These are phyloP conservation scores for Mucor sp. DNA, from an alignment of 371 early-diverging fungal species.

Conservation along the genomic window DNA sequence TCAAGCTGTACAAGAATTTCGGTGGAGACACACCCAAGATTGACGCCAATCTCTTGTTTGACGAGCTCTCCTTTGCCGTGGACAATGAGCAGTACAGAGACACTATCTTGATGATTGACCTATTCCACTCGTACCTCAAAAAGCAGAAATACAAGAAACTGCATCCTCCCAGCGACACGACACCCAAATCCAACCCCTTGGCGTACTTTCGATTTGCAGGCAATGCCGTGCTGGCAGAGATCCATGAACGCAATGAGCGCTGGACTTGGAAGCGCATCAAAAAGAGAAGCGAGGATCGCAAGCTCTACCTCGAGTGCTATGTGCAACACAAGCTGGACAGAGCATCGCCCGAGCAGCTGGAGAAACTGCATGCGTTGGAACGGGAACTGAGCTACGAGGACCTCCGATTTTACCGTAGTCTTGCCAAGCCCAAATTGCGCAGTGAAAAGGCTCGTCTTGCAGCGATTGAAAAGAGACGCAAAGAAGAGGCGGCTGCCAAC, in stretches of 20 bases:
- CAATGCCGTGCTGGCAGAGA: conserved; percentile 74
- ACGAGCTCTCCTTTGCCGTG: conserved; percentile 89
- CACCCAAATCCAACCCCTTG: conserved; percentile 78
- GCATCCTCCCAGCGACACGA: conserved; percentile 76
- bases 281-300: conserved; percentile 83
- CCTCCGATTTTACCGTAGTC: conserved; percentile 86
- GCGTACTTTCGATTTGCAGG: conserved; percentile 91
- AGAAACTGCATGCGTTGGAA: conserved; percentile 73
- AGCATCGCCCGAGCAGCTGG: conserved; percentile 54
- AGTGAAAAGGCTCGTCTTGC: conserved; percentile 68
- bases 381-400: conserved; percentile 84
- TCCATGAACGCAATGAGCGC: conserved; percentile 80
- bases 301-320: conserved; percentile 80
- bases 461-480: conserved; percentile 39
- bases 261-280: conserved; percentile 90
- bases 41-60: conserved; percentile 77
- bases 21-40: conserved; percentile 67
- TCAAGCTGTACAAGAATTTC: conserved; percentile 69
- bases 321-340: conserved; percentile 66
- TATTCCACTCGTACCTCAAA: conserved; percentile 77
- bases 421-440: conserved; percentile 74
- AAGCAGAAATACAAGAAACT: conserved; percentile 76
- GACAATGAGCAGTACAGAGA: conserved; percentile 91
- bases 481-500: conserved; percentile 31
- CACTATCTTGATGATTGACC: conserved; percentile 75